These are phyloP conservation scores for Aspergillus ochraceus DNA, from an alignment of 2,329 filamentous ascomycete species.

Conservation along the genomic window DNA sequence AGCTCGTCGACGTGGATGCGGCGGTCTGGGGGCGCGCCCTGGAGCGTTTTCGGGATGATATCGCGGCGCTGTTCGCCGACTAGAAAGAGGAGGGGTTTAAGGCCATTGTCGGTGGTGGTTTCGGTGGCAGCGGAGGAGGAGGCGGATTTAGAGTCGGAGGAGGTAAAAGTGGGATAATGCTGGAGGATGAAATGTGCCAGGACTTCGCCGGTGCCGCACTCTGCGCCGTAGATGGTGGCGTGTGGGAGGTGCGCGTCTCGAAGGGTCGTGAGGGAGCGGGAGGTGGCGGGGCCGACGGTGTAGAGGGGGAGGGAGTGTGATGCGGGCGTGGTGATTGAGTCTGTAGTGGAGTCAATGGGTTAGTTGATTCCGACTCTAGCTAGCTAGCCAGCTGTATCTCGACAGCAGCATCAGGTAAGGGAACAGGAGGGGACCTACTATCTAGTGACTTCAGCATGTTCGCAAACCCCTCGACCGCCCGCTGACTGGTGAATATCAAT, in stretches of 20 bases:
- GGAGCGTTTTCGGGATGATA: conserved; percentile 80
- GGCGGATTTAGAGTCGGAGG: no score
- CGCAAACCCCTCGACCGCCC: conserved; percentile 49
- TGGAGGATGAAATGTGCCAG: conserved; percentile 75
- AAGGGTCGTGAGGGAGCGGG: conserved; percentile 65
- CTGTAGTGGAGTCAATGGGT: background rate
- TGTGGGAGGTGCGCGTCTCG: conserved; percentile 43
- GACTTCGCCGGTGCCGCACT: conserved; percentile 81
- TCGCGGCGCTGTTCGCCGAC: conserved; percentile 89
- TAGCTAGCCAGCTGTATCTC: background rate
- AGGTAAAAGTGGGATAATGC: conserved; percentile 61
- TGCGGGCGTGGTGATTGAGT: conserved; percentile 9
- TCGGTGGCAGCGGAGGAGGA: background rate
- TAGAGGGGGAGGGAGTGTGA: conserved; percentile 41
- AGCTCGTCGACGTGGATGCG: conserved; percentile 72
- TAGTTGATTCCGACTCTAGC: background rate
- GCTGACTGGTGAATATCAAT: conserved; percentile 51
- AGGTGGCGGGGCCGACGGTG: conserved; percentile 51
- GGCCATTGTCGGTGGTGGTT: conserved; percentile 32
- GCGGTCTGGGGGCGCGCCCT: conserved; percentile 54
- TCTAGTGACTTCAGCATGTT: conserved; percentile 30
- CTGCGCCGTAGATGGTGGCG: conserved; percentile 70
- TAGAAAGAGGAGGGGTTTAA: conserved; percentile 70
- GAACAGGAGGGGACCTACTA: conserved; percentile 11
- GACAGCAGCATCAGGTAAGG: background rate